These are phyloP conservation scores for Rubia peregrina DNA, from an alignment of 305 asterid genomes.

Conservation along the genomic window DNA sequence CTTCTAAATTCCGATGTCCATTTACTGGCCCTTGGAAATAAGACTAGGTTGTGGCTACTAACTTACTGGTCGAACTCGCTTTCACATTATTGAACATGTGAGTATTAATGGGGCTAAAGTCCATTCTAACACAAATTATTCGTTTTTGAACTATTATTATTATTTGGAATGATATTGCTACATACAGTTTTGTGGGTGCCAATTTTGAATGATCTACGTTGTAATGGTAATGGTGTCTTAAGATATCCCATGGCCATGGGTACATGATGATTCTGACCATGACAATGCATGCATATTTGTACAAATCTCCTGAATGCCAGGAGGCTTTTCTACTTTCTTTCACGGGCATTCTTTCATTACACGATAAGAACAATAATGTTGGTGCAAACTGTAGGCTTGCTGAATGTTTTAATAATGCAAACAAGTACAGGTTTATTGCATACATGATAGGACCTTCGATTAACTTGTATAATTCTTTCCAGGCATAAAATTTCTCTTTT, in stretches of 20 bases:
- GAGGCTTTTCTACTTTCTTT: not conserved
- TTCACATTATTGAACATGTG: not conserved
- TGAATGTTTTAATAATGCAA: not conserved
- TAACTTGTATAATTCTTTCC: not conserved
- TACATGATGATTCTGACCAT: not conserved
- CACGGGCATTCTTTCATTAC: not conserved
- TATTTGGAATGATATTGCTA: not conserved
- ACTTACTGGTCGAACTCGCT: not conserved
- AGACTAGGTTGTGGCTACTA: not conserved
- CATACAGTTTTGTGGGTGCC: not conserved
- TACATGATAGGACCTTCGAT: not conserved
- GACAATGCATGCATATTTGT: not conserved
- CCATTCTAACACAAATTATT: not conserved
- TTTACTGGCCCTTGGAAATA: not conserved
- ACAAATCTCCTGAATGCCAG: not conserved
- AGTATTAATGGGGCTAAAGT: not conserved
- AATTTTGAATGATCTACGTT: not conserved
- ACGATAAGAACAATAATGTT: not conserved
- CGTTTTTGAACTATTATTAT: not conserved
- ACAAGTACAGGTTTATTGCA: not conserved
- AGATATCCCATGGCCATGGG: not conserved
- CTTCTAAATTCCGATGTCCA: not conserved
- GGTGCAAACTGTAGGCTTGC: conserved; percentile 1
- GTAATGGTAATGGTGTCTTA: not conserved
- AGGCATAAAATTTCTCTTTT: not conserved